Evolutionary conservation across 352 stramenopile genomes (phyloP).

Genomic region (Blastocystis sp.): DNA sequence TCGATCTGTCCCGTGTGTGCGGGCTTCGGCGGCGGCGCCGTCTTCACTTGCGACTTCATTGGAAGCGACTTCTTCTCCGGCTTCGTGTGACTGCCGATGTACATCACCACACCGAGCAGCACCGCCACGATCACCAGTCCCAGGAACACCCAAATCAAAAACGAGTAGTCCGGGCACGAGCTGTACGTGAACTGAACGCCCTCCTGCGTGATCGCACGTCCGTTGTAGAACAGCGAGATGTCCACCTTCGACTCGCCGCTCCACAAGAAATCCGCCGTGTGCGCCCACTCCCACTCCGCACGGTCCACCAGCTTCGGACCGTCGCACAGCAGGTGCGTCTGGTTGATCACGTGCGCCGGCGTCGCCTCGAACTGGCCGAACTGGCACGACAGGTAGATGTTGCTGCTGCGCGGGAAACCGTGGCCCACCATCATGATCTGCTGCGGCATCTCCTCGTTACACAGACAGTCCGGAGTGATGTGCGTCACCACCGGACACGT

Average conservation of each 20-base stretch:
- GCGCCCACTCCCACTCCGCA: constrained; percentile 26
- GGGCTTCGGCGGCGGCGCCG: constrained; percentile 24
- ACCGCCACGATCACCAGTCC: constrained; percentile 33
- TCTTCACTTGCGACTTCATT: not conserved
- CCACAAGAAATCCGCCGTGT: constrained; percentile 47
- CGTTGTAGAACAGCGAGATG: constrained; percentile 41
- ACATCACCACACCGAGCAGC: constrained; percentile 36
- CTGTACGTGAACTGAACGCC: constrained; percentile 22
- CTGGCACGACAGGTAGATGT: constrained; percentile 10
- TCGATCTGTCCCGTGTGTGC: constrained; percentile 42
- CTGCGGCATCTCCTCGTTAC: constrained; percentile 47
- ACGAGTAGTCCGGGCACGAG: constrained; percentile 25
- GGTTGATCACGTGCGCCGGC: constrained; percentile 21
- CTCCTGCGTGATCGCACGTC: constrained; percentile 11
- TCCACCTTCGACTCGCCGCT: constrained; percentile 14
- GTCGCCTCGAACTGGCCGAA: constrained; percentile 25
- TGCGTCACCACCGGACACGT: constrained; percentile 27
- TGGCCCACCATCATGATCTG: constrained; percentile 52
- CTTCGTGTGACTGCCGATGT: constrained; percentile 39
- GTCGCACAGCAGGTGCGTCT: constrained; percentile 43
- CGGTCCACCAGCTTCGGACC: constrained; percentile 48
- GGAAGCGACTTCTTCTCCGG: constrained; percentile 26
- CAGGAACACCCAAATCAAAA: constrained; percentile 51
- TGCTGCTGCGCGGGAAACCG: constrained; percentile 6
- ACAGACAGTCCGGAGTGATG: not conserved